Evolutionary conservation across 768 basidiomycete genomes (phyloP).

Genomic region (Crassisporium funariophilum): DNA sequence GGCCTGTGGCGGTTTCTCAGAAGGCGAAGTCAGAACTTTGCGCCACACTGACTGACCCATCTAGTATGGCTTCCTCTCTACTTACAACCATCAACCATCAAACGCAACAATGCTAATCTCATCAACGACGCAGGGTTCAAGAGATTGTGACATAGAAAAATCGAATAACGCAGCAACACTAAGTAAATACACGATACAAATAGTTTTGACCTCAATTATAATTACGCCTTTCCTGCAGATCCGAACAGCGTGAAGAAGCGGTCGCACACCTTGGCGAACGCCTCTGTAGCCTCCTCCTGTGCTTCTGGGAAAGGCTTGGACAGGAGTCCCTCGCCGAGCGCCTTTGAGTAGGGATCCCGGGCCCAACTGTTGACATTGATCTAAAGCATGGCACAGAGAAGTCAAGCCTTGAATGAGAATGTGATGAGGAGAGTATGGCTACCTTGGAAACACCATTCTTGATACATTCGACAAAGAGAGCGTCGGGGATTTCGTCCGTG

Average conservation of each 20-base stretch:
- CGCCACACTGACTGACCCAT: too few species aligned
- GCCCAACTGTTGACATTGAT: constrained; percentile 52
- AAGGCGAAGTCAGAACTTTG: too few species aligned
- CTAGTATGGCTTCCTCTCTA: too few species aligned
- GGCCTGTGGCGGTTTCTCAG: too few species aligned
- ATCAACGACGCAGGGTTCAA: too few species aligned
- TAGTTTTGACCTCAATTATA: too few species aligned
- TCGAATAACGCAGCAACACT: too few species aligned
- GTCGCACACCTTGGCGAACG: constrained; percentile 41
- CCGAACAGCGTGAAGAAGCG: constrained; percentile 43
- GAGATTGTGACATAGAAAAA: too few species aligned
- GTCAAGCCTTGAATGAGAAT: background rate
- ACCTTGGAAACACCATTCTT: constrained; percentile 49
- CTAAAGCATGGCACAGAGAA: constrained; percentile 15
- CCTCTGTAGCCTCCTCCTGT: constrained; percentile 45
- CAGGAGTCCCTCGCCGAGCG: constrained; percentile 32
- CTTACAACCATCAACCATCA: too few species aligned
- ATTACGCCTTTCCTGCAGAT: constrained; percentile 41
- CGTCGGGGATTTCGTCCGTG: constrained; percentile 46
- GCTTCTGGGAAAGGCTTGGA: constrained; percentile 46
- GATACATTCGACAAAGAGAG: constrained; percentile 46
- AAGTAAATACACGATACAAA: too few species aligned
- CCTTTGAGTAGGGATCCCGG: constrained; percentile 43
- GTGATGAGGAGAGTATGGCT: background rate
- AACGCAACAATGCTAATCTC: too few species aligned